Base-by-base conservation (phyloP, 371 early-diverging fungal species). In the Syncephalis plumigaleata region DNA sequence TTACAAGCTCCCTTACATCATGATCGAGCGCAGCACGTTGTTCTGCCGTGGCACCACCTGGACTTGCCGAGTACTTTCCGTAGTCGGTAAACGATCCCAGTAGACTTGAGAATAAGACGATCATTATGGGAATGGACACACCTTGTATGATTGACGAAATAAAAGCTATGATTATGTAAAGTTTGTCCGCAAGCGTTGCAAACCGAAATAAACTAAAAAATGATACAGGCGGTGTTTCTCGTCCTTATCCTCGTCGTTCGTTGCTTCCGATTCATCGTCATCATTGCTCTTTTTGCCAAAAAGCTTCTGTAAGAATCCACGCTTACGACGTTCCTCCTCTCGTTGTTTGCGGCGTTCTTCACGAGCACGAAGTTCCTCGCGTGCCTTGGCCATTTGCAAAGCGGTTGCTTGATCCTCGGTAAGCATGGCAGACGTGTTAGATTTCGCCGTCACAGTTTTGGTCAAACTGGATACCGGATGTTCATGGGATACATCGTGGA, bases 171-270 rank as follows among this genome's bases (percentile, higher is more conserved):
- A 55, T 1, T 44, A 87, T 68, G 39, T 79, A 62, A 7, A 65
- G 8, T 37, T 53, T 50, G 62, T 88, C 88, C 4, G 44, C 48
- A 0, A 59, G 26, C n/a, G 71, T 70, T 2, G 84, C 77, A 50
- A 76, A 84, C 37, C 83, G 73, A 53, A 72, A 81, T n/a, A 84
- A 68, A 49, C 13, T 64, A 39, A 36, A 73, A 53, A 5, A 74
- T 54, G 2, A 79, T 68, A 53, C 55, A 40, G 48, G 55, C 47
- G 20, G 3, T 13, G 39, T 50, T 42, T n/a, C 27, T 65, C 56
- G 43, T 46, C 39, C 26, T 43, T 39, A 43, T 65, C 58, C 27
- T 55, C 54, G 16, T 52, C 52, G 20, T 57, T 59, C 18, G 59
- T 57, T 39, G 55, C 37, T 38, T 58, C 47, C 47, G 64, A 62